Conservation (phyloP, 2,329 filamentous ascomycete genomes). For the Colletotrichum tabaci region DNA sequence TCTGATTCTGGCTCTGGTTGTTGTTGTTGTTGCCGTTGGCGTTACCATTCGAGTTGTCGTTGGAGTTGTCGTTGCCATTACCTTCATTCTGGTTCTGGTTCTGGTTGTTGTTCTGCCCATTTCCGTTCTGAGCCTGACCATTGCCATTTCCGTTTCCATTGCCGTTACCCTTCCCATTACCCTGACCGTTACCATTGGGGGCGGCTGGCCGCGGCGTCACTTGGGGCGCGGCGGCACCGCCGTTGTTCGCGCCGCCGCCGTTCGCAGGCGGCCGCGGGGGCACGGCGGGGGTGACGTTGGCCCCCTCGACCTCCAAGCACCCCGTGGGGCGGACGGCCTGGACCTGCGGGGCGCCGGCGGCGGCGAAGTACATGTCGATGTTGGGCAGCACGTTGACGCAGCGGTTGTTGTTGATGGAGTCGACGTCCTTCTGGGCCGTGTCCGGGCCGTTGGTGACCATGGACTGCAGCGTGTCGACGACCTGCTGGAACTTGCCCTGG, state of each 20-base stretch:
- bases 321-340: conserved; percentile 42
- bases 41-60: background rate
- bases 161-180: background rate
- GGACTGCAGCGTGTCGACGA: conserved; percentile 43
- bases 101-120: conserved; percentile 9
- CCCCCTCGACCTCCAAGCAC: conserved; percentile 42
- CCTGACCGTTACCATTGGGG: background rate
- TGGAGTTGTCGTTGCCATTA: background rate
- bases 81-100: background rate
- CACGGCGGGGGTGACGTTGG: conserved; percentile 31
- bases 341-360: conserved; percentile 41
- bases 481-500: conserved; percentile 45
- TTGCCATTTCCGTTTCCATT: background rate
- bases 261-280: background rate
- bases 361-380: conserved; percentile 46
- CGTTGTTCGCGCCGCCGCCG: conserved; percentile 7
- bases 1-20: conserved; percentile 19
- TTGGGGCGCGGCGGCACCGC: conserved; percentile 15
- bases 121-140: conserved; percentile 1
- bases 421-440: conserved; percentile 43
- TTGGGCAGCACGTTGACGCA: conserved; percentile 46
- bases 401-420: conserved; percentile 45
- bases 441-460: conserved; percentile 45
- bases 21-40: conserved; percentile 1
- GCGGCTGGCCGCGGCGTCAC: conserved; percentile 3